phyloP scores from a whole-genome alignment of 176 grass and related monocot species.

The Echinochloa phyllopogon region DNA sequence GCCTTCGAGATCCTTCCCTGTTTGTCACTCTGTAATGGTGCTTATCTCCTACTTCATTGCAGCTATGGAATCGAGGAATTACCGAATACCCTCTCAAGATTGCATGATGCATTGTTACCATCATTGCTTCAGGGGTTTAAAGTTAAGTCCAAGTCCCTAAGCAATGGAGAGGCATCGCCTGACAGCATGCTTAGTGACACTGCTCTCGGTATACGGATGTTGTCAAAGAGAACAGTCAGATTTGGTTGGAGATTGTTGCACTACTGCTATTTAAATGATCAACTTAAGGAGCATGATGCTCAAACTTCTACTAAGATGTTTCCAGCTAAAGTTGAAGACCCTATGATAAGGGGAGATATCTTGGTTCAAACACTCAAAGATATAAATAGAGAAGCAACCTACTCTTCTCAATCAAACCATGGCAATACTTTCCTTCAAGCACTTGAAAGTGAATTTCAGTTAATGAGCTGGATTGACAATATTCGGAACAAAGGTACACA shows the following conservation, averaged over 20 bases:
- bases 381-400: constrained; percentile 68
- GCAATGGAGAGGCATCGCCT: constrained; percentile 32
- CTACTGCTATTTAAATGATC: constrained; percentile 85
- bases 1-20: not conserved
- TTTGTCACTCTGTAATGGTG: constrained; percentile 22
- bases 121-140: constrained; percentile 73
- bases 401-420: constrained; percentile 64
- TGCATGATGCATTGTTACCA: constrained; percentile 85
- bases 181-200: constrained; percentile 50
- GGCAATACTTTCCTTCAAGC: constrained; percentile 75
- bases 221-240: constrained; percentile 77
- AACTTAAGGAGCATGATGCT: constrained; percentile 55
- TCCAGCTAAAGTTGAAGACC: constrained; percentile 91
- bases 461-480: constrained; percentile 64
- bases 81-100: constrained; percentile 66
- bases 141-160: constrained; percentile 52
- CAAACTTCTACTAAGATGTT: constrained; percentile 74
- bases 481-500: constrained; percentile 72
- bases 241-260: constrained; percentile 93
- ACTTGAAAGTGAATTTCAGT: constrained; percentile 77
- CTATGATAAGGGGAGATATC: constrained; percentile 90
- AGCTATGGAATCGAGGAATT: constrained; percentile 85
- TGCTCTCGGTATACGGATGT: constrained; percentile 77
- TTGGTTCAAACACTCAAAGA: constrained; percentile 88
- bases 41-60: constrained; percentile 45